Percentiles rank a stretch among this genome's conserved stretches.
Evolutionary conservation across 2,329 filamentous ascomycete genomes (phyloP).

Genomic region (Aspergillus novofumigatus): DNA sequence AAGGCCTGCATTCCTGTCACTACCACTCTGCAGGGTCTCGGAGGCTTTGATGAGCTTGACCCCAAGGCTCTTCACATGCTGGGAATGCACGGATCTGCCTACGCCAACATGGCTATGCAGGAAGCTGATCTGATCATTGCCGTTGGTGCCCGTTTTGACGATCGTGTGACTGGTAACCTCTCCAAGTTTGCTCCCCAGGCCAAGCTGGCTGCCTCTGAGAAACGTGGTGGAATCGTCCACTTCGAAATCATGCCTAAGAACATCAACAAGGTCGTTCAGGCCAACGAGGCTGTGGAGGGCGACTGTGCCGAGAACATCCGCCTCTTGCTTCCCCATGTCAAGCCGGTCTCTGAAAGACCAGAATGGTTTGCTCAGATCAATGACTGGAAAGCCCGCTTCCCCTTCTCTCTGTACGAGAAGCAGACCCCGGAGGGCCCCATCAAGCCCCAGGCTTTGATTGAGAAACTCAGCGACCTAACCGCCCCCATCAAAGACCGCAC

Average conservation of each 20-base stretch:
- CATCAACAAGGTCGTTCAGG: slow-evolving; percentile 99
- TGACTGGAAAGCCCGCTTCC: slow-evolving; percentile 88
- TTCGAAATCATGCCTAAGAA: slow-evolving; percentile 99
- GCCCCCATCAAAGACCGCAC: slow-evolving; percentile 75
- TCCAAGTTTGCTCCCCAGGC: slow-evolving; percentile 85
- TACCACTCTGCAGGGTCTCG: slow-evolving; percentile 89
- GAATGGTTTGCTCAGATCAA: slow-evolving; percentile 90
- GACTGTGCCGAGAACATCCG: slow-evolving; percentile 79
- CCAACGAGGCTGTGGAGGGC: slow-evolving; percentile 90
- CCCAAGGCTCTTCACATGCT: slow-evolving; percentile 96
- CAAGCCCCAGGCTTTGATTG: slow-evolving; percentile 91
- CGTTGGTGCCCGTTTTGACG: slow-evolving; percentile 89
- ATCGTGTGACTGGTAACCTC: slow-evolving; percentile 81
- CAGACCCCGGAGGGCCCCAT: slow-evolving; percentile 73
- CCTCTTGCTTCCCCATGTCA: slow-evolving; percentile 68
- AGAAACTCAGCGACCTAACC: slow-evolving; percentile 82
- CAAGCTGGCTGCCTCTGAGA: slow-evolving; percentile 76
- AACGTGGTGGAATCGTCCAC: slow-evolving; percentile 89
- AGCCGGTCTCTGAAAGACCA: slow-evolving; percentile 61
- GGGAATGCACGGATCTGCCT: slow-evolving; percentile 95
- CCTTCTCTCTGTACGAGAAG: slow-evolving; percentile 74
- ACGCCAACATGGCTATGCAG: slow-evolving; percentile 98
- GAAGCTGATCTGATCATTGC: slow-evolving; percentile 94
- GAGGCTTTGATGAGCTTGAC: slow-evolving; percentile 87
- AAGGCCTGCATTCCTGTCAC: slow-evolving; percentile 92